Conservation (phyloP, 2,329 filamentous ascomycete species). For the Hymenoscyphus occultus region DNA sequence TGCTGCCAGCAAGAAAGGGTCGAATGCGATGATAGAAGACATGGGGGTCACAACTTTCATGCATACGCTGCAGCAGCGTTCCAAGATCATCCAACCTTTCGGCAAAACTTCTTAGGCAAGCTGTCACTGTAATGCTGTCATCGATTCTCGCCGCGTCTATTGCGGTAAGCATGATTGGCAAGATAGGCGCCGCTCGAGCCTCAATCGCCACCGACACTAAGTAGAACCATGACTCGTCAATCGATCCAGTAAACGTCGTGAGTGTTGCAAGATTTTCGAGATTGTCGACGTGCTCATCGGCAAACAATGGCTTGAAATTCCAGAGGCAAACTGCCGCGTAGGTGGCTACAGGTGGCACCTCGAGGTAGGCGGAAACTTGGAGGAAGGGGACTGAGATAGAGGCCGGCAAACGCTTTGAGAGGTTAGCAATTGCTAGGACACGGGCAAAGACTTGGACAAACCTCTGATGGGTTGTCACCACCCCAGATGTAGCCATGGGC, state of each 20-base stretch:
- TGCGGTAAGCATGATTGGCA: constrained; percentile 84
- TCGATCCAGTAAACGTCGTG: constrained; percentile 85
- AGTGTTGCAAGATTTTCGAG: constrained; percentile 87
- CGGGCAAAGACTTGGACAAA: constrained; percentile 34
- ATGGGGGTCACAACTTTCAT: constrained; percentile 90
- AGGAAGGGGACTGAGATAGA: constrained; percentile 81
- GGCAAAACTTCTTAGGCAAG: constrained; percentile 76
- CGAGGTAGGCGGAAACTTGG: constrained; percentile 70
- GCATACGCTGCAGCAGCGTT: constrained; percentile 78
- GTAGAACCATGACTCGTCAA: constrained; percentile 99
- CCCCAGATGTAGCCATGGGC: constrained; percentile 96
- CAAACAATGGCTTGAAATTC: constrained; percentile 94
- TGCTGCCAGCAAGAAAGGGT: constrained; percentile 93
- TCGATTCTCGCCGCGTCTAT: constrained; percentile 73
- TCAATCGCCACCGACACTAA: constrained; percentile 94
- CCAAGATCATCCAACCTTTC: constrained; percentile 85
- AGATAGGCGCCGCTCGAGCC: constrained; percentile 80
- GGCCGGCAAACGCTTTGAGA: constrained; percentile 60
- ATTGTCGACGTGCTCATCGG: constrained; percentile 74
- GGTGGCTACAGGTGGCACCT: constrained; percentile 88
- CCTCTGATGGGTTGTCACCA: constrained; percentile 77
- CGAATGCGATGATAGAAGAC: constrained; percentile 95
- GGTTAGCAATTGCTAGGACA: constrained; percentile 20
- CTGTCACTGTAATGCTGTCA: constrained; percentile 69
- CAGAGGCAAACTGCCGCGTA: constrained; percentile 90